Conservation (phyloP, 768 basidiomycete species). For the Leccinum aurantiacum region DNA sequence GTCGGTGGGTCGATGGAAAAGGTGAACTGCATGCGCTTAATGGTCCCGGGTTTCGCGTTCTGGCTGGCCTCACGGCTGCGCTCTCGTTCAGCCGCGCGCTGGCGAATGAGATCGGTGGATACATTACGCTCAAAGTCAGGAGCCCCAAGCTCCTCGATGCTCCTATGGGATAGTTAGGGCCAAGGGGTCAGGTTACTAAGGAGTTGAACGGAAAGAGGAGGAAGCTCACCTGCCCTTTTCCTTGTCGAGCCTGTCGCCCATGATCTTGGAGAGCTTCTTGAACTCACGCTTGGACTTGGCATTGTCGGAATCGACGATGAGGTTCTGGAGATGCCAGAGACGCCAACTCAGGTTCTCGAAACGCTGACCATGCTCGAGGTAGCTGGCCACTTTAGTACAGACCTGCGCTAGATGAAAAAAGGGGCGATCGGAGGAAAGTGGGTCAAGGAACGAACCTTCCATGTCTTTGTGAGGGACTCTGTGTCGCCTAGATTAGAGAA, state of each 20-base stretch:
- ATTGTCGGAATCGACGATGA: slow-evolving; percentile 90
- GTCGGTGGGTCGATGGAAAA: too few relatives aligned
- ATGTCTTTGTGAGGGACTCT: slow-evolving; percentile 85
- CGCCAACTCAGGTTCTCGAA: slow-evolving; percentile 93
- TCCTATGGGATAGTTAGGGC: too few relatives aligned
- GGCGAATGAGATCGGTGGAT: too few relatives aligned
- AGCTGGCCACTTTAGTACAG: slow-evolving; percentile 88
- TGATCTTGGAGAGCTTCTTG: slow-evolving; percentile 82
- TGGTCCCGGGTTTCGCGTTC: too few relatives aligned
- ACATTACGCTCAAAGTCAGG: too few relatives aligned
- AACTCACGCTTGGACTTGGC: slow-evolving; percentile 86
- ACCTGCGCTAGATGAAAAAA: slow-evolving; percentile 45
- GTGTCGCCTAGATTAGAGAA: slow-evolving; percentile 86
- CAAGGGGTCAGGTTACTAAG: not conserved
- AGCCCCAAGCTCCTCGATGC: too few relatives aligned
- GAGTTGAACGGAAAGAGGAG: not conserved
- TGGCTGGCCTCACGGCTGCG: too few relatives aligned
- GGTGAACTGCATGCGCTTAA: too few relatives aligned
- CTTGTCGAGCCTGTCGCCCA: slow-evolving; percentile 92
- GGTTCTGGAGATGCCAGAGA: slow-evolving; percentile 88
- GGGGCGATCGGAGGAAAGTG: slow-evolving; percentile 2
- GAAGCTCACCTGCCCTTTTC: slow-evolving; percentile 59
- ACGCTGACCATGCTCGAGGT: slow-evolving; percentile 86
- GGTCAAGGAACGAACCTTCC: slow-evolving; percentile 60
- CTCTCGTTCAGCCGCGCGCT: too few relatives aligned